Percentiles rank a stretch among this genome's conserved stretches.
Evolutionary conservation across 768 basidiomycete genomes (phyloP).

Genomic region (Dentipellis fragilis): DNA sequence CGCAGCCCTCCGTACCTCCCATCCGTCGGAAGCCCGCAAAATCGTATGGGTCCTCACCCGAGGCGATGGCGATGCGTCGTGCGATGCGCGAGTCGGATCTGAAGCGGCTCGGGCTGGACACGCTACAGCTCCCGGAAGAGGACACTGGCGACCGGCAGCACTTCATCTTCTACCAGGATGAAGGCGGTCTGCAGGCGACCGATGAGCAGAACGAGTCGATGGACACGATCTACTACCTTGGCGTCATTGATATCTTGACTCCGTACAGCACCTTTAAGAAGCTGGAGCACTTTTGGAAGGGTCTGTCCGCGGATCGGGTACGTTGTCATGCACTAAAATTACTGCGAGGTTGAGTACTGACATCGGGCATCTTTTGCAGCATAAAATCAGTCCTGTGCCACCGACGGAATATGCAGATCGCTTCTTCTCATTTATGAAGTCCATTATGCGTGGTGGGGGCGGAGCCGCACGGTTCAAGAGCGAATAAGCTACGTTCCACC

Average conservation of each 20-base stretch:
- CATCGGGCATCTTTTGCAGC: slow-evolving; percentile 33
- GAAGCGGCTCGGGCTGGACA: slow-evolving; percentile 46
- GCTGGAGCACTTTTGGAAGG: slow-evolving; percentile 88
- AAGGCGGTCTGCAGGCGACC: slow-evolving; percentile 86
- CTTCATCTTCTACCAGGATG: slow-evolving; percentile 94
- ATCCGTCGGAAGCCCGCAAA: slow-evolving; percentile 53
- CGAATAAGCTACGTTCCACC: slow-evolving; percentile 18
- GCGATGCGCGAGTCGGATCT: slow-evolving; percentile 80
- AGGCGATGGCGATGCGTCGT: slow-evolving; percentile 77
- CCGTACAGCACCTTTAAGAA: slow-evolving; percentile 75
- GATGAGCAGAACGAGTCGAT: slow-evolving; percentile 69
- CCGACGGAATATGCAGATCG: slow-evolving; percentile 82
- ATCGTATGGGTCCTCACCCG: slow-evolving; percentile 49
- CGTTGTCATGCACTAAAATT: slow-evolving; percentile 25
- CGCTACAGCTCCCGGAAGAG: slow-evolving; percentile 50
- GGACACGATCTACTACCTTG: slow-evolving; percentile 85
- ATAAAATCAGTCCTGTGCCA: slow-evolving; percentile 90
- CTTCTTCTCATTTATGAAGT: slow-evolving; percentile 82
- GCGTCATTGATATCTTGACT: slow-evolving; percentile 94
- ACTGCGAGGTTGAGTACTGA: background rate
- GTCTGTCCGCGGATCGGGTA: slow-evolving; percentile 77
- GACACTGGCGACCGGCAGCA: slow-evolving; percentile 57
- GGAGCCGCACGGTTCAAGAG: slow-evolving; percentile 45
- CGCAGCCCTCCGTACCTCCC: slow-evolving; percentile 60
- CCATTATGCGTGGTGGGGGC: slow-evolving; percentile 74